These are phyloP conservation scores for Erigeron canadensis DNA, from an alignment of 129 eudicot genomes.

Conservation along the genomic window DNA sequence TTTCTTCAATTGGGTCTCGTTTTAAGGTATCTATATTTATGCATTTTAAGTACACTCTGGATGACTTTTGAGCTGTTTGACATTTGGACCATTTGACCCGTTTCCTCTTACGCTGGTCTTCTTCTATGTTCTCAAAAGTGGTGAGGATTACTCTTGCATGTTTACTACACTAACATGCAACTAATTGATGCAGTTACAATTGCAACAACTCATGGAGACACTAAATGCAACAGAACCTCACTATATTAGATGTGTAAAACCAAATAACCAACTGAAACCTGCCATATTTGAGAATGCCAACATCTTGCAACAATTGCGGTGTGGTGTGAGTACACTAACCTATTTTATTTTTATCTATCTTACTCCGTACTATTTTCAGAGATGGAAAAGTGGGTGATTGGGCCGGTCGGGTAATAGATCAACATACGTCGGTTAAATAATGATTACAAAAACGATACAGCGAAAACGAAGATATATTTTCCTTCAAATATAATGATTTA, in stretches of 20 bases:
- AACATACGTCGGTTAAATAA: background rate
- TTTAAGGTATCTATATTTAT: constrained; percentile 65
- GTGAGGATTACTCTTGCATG: constrained; percentile 18
- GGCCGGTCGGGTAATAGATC: constrained; percentile 10
- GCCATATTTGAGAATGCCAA: constrained; percentile 86
- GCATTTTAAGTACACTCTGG: background rate
- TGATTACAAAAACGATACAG: too few relatives aligned
- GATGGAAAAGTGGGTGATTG: constrained; percentile 4
- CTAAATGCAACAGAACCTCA: constrained; percentile 91
- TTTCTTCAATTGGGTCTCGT: constrained; percentile 95
- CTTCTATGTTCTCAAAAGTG: background rate
- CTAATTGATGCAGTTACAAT: constrained; percentile 67
- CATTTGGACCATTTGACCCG: background rate
- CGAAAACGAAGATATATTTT: background rate
- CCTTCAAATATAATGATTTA: background rate
- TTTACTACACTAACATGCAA: constrained; percentile 17
- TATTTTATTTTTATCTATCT: background rate
- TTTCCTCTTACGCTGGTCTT: background rate
- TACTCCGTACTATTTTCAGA: background rate
- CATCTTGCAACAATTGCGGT: constrained; percentile 93
- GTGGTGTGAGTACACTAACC: constrained; percentile 78
- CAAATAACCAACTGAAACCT: constrained; percentile 92
- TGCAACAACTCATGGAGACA: constrained; percentile 94
- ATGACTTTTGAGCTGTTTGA: background rate
- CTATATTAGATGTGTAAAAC: constrained; percentile 96